phyloP scores from a whole-genome alignment of 2,329 filamentous ascomycete species.

The Pseudocercospora fuligena region DNA sequence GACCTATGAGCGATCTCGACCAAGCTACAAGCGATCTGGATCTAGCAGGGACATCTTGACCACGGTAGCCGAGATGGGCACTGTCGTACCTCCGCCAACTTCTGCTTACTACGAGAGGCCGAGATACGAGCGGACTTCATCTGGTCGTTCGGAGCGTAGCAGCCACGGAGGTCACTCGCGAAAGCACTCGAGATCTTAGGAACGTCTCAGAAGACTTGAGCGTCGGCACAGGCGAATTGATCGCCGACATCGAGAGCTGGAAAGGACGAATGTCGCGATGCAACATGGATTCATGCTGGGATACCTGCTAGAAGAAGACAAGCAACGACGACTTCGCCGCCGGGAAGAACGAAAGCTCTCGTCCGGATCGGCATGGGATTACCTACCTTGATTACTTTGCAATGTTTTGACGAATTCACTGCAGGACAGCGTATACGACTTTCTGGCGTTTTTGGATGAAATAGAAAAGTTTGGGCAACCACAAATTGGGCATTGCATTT shows the following conservation, averaged over 20 bases:
- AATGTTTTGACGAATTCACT: not conserved
- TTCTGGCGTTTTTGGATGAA: not conserved
- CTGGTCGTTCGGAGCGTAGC: not conserved
- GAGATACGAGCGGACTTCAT: not conserved
- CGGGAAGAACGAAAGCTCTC: not conserved
- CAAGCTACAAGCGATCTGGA: not conserved
- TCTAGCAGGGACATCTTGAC: slow-evolving; percentile 4
- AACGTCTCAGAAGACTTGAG: not conserved
- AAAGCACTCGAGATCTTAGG: slow-evolving; percentile 1
- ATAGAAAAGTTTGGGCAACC: slow-evolving; percentile 3
- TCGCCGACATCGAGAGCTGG: not conserved
- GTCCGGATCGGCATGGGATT: slow-evolving; percentile 1
- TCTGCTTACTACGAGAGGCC: not conserved
- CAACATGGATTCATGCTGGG: not conserved
- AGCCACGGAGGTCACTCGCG: not conserved
- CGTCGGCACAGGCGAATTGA: not conserved
- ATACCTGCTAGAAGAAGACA: not conserved
- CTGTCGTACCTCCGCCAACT: not conserved
- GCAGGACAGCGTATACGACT: not conserved
- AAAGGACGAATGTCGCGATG: not conserved
- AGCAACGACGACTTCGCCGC: not conserved
- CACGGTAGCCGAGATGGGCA: not conserved
- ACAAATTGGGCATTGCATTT: not conserved
- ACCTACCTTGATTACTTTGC: not conserved
- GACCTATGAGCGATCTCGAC: not conserved